Evolutionary conservation across 495 filamentous ascomycete genomes (phyloP).

Genomic region (Tuber aestivum): DNA sequence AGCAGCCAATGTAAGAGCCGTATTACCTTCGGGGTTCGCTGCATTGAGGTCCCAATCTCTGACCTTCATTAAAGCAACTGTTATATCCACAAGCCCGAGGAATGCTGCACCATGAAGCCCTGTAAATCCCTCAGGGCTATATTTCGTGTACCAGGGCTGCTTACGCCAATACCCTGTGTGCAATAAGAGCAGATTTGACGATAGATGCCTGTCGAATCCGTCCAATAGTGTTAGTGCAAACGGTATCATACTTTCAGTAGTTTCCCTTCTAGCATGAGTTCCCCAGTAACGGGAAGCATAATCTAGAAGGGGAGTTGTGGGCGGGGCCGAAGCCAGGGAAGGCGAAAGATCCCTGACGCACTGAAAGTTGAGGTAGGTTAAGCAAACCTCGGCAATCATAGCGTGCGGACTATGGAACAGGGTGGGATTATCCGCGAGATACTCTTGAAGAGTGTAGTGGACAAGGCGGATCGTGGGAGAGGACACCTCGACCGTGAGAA

Average conservation of each 20-base stretch:
- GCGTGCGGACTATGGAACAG: background rate
- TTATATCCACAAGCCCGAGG: background rate
- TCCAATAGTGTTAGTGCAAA: background rate
- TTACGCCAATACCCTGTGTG: background rate
- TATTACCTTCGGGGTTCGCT: background rate
- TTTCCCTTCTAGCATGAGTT: background rate
- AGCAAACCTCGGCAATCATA: background rate
- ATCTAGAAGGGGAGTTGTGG: background rate
- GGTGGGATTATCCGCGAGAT: background rate
- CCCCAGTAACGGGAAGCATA: background rate
- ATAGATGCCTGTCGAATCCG: background rate
- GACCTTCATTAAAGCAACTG: background rate
- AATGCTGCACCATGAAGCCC: background rate
- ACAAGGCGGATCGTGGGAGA: background rate
- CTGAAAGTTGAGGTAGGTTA: background rate
- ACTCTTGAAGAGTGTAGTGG: background rate
- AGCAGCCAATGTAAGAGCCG: background rate
- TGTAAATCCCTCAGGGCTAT: background rate
- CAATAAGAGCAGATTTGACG: background rate
- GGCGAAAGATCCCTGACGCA: background rate
- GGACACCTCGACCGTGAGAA: background rate
- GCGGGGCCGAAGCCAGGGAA: background rate
- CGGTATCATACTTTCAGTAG: background rate
- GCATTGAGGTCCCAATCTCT: background rate
- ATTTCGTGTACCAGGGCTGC: background rate